Conservation (phyloP, 306 rosid genomes). For the Castanea sativa region DNA sequence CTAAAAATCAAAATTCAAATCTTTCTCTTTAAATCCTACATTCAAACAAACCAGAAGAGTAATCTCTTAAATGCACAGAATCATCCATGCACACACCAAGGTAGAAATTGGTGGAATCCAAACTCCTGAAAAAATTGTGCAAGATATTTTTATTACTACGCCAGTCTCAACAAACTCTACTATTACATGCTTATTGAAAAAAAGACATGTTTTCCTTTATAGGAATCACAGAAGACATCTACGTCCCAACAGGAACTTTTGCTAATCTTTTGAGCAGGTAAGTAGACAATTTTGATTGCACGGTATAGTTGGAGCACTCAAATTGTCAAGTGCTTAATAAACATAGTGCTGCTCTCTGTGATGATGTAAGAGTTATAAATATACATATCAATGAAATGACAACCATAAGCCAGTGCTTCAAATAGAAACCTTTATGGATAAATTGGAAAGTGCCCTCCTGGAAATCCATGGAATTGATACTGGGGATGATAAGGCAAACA, state of each 20-base stretch:
- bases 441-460: conserved; percentile 12
- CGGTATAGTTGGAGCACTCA: conserved; percentile 33
- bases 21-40: too few species aligned
- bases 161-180: too few species aligned
- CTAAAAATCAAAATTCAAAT: too few species aligned
- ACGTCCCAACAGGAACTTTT: conserved; percentile 8
- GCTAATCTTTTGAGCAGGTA: background rate
- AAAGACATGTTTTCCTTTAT: background rate
- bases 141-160: too few species aligned
- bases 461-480: conserved; percentile 11
- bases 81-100: too few species aligned
- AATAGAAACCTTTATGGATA: conserved; percentile 22
- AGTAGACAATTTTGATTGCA: conserved; percentile 29
- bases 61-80: too few species aligned
- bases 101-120: too few species aligned
- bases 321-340: conserved; percentile 19
- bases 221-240: background rate
- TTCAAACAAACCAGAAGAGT: too few species aligned
- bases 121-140: too few species aligned
- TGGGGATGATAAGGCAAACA: conserved; percentile 34
- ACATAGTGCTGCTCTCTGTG: conserved; percentile 24
- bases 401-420: conserved; percentile 19
- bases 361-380: conserved; percentile 17
- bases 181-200: too few species aligned
- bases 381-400: conserved; percentile 26